Evolutionary conservation across 1,139 yeast genomes (phyloP), one percentile per base, ranked within the genome.

Genomic region (Candida dubliniensis): DNA sequence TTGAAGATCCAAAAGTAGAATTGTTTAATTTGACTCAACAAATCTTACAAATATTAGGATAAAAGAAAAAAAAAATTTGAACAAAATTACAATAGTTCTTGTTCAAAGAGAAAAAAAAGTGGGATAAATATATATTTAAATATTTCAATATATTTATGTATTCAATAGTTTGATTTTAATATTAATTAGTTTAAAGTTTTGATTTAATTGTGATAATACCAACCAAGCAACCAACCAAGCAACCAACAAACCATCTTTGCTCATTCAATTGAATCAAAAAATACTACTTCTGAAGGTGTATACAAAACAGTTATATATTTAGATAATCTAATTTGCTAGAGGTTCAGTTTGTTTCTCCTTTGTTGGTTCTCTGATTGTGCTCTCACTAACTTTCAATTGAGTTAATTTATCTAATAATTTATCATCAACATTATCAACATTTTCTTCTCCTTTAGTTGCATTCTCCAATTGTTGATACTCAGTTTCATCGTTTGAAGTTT

Each of bases 1-100:
- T 60, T 46, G 86, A 81, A 50, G 87, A 79, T 63, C 85, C 87
- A 53, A 82, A 78, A 68, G 81, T 73, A 56, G 93, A 86, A 63
- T 75, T 85, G 55, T 83, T 82, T 60, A 84, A 84, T 59, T 76
- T 86, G 59, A 84, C 91, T n/a, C 89, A 84, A 61, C 95, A 86
- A 69, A 85, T 86, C 45, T 72, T 85, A 58, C 79, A 74, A 59
- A 74, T 74, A 38, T 67, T 74, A 53, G 79, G 79, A 36, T 72
- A 32, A 37, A 26, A 12, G 11, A 12, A 10, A 23, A 13, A 13
- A 33, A 11, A 8, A 33, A 15, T n/a, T n/a, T n/a, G n/a, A n/a
- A n/a, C n/a, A n/a, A n/a, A n/a, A n/a, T n/a, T n/a, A n/a, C n/a
- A n/a, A n/a, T n/a, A n/a, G n/a, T n/a, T n/a, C n/a, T n/a, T n/a